Evolutionary conservation across 495 filamentous ascomycete genomes (phyloP).

Genomic region (Penicillium mononematosum): DNA sequence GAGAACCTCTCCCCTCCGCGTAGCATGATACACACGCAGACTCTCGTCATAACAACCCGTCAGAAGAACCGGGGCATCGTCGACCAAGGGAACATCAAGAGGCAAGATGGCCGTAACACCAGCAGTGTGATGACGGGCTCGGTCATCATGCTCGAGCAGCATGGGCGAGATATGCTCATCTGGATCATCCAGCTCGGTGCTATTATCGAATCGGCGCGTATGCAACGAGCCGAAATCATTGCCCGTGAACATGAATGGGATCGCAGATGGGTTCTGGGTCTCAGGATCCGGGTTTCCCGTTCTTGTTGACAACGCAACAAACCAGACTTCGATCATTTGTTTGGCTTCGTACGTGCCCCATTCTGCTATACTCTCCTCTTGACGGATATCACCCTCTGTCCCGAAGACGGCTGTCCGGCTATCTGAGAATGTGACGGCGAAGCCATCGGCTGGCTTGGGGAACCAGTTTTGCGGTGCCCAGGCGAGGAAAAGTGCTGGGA

Average conservation of each 20-base stretch:
- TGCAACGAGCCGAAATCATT: conserved; percentile 38
- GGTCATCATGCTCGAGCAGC: conserved; percentile 35
- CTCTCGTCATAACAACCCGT: conserved; percentile 94
- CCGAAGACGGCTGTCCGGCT: conserved; percentile 56
- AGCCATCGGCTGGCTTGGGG: conserved; percentile 37
- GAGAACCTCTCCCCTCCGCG: conserved; percentile 39
- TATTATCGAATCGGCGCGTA: conserved; percentile 31
- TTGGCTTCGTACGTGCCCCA: conserved; percentile 32
- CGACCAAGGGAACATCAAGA: conserved; percentile 39
- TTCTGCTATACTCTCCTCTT: conserved; percentile 22
- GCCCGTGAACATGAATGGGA: conserved; percentile 40
- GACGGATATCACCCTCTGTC: conserved; percentile 21
- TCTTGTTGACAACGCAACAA: conserved; percentile 37
- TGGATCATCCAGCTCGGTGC: conserved; percentile 18
- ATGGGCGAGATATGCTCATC: conserved; percentile 22
- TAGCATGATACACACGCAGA: conserved; percentile 62
- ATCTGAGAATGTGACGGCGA: conserved; percentile 68
- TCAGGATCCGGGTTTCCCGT: not conserved
- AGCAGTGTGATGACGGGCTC: conserved; percentile 60
- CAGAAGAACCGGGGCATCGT: conserved; percentile 56
- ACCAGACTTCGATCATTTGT: conserved; percentile 49
- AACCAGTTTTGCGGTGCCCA: conserved; percentile 62
- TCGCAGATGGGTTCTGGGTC: not conserved
- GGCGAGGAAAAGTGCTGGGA: conserved; percentile 67
- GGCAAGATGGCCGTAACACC: conserved; percentile 89